These are phyloP conservation scores for Yarrowia phangngaensis DNA, from an alignment of 805 yeast genomes.

Conservation along the genomic window DNA sequence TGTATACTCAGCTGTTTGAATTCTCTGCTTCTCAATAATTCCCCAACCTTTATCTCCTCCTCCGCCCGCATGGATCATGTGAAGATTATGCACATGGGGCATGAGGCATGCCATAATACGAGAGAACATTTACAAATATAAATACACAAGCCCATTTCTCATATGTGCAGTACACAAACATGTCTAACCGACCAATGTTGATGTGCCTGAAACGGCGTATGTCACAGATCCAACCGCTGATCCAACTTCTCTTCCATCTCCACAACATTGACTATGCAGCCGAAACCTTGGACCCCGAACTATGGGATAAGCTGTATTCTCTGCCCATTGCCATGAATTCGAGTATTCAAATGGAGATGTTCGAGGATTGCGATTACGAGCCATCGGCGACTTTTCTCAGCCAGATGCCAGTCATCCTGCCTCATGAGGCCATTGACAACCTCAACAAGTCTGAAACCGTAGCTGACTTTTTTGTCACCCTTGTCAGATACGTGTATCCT, in stretches of 20 bases:
- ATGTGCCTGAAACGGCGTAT: conserved; percentile 2
- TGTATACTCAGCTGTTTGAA: too few species aligned
- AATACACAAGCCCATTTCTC: not conserved
- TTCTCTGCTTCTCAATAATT: too few species aligned
- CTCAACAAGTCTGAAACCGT: not conserved
- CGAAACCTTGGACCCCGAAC: conserved; percentile 3
- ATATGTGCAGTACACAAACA: not conserved
- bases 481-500: conserved; percentile 13
- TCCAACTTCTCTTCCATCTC: conserved; percentile 11
- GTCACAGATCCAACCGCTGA: conserved; percentile 13
- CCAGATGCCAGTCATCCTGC: conserved; percentile 15
- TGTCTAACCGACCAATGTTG: not conserved
- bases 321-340: conserved; percentile 18
- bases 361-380: conserved; percentile 19
- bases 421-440: conserved; percentile 6
- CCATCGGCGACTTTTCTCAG: conserved; percentile 2
- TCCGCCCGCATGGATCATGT: too few species aligned
- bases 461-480: conserved; percentile 17
- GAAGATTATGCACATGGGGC: too few species aligned
- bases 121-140: not conserved
- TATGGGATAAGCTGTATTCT: conserved; percentile 18
- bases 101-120: not conserved
- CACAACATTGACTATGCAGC: conserved; percentile 24
- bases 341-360: conserved; percentile 14
- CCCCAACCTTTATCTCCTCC: too few species aligned